Evolutionary conservation across 345 rosid species (phyloP), one percentile per base, ranked within the genome.

Genomic region (Mallotus nudiflorus): DNA sequence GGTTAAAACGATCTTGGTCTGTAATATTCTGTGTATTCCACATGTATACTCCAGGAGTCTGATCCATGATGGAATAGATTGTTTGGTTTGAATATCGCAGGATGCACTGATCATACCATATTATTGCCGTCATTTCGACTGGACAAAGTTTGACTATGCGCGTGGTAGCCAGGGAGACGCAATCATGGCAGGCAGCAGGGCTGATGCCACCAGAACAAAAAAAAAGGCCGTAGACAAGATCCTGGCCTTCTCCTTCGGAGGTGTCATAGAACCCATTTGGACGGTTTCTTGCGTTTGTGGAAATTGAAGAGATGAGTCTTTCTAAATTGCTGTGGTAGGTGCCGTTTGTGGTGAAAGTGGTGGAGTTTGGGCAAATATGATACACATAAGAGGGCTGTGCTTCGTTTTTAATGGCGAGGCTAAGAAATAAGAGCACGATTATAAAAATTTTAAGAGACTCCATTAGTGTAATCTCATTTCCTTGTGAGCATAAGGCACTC

Each of bases 81-180:
- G 62, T 48, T 16, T 25, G 7, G 54, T 75, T 60, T 0, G 85
- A 73, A 56, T 81, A 82, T 1, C 72, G 78, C 15, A 86, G 55
- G 19, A 71, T 25, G 63, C 90, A 86, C 53, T 73, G 31, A 2
- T 69, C 84, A 4, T 73, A 78, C 86, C 85, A 79, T 25, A 75
- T 39, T 49, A 71, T n/a, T 14, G 84, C 88, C 1, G 2, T 58
- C 57, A 40, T 76, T 20, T 46, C 31, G 16, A 42, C 62, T 10
- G 79, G 79, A 39, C 88, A 84, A 31, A 0, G 37, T 40, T 53
- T 62, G 24, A 5, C 0, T 3, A 84, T 51, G 22, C 25, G 45
- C 0, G 15, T 0, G 14, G 33, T 46, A 0, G 82, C 79, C 0
- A 1, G 1, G 9, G 20, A 22, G 2, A 73, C 67, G 55, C 82